Evolutionary conservation across 192 early-diverging fungal genomes (phyloP), one percentile per base, ranked within the genome.

Genomic region (Paraglomus occultum): DNA sequence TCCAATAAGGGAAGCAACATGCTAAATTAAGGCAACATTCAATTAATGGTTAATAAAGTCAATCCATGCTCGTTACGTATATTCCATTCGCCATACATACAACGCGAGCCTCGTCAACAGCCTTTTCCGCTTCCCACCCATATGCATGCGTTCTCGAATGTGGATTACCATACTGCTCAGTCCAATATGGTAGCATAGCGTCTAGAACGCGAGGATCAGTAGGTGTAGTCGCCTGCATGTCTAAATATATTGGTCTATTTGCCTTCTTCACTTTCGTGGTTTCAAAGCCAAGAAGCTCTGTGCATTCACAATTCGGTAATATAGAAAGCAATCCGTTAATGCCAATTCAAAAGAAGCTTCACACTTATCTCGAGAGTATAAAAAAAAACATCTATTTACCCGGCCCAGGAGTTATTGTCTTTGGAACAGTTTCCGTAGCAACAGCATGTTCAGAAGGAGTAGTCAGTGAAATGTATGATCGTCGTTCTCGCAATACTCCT

Each of bases 141-240:
- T 93, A 98, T 70, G 93, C 87, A 77, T 98, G 96, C 6, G 96
- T 98, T 74, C 96, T 83, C 58, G 94, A 96, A 75, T 98, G 96
- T 59, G 96, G 96, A 75, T 98, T 98, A 62, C 96, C 96, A 72
- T 93, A 94, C 59, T 85, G 81, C 60, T 93, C 89, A 12, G 92
- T 96, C 84, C 94, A 86, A 59, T 90, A 96, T 12, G 96, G 96
- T 72, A 97, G 75, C 96, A 98, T 98, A 42, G 88, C 87, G 59
- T 95, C 94, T 11, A 98, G 76, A 8, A 96, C 95, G 20, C 96
- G 88, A 42, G 94, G 93, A 73, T 98, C 96, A 55, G 89, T 88
- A 12, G 94, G 96, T 31, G 91, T 90, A 23, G 96, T 98, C 5
- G 96, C 96, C 79, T 96, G 94, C 74, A 90, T 87, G 73, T 98